Base-by-base conservation (phyloP, 148 eudicot species). In the Rheum nobile region DNA sequence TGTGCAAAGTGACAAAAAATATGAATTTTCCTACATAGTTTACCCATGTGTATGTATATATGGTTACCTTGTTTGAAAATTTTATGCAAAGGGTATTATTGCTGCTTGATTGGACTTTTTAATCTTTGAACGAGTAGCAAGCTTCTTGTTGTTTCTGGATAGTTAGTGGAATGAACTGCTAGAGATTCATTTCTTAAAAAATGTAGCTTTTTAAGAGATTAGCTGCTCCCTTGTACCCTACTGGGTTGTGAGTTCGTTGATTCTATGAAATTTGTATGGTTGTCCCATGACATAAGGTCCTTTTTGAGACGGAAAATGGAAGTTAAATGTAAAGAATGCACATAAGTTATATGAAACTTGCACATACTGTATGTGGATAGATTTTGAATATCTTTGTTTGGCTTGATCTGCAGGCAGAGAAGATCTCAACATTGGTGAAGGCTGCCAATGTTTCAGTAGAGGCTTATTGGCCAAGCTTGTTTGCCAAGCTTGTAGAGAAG, bases 391-490 rank as follows among this genome's bases (percentile, higher is more conserved):
- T 8, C 34, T 17, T 6, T 8, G 2, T 28, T 0, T 24, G 67
- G 34, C 6, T 57, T 59, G 34, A 59, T 26, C 4, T 69, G 28
- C 41, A 89, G 93, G 76, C 88, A 13, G 90, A 89, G 79, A 89
- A 89, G 83, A 85, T 89, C 39, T 10, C 84, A 1, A 72, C 79
- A 8, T 63, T 89, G 74, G 82, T 89, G 43, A 81, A 77, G 26
- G 84, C 89, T 1, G 87, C 93, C 19, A 82, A 82, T 22, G 78
- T 89, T 4, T 16, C 28, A 0, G 72, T 81, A 1, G 93, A 89
- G 61, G 83, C 93, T 0, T 89, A 80, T 75, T 89, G 93, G 93
- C 85, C 93, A 1, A 72, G 86, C 73, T 81, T 89, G 79, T 89
- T 89, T 22, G 86, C 90, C 21, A 87, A 85, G 85, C 89, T 89